phyloP scores from a whole-genome alignment of 2,329 filamentous ascomycete species.

The Aphanoascus verrucosus region DNA sequence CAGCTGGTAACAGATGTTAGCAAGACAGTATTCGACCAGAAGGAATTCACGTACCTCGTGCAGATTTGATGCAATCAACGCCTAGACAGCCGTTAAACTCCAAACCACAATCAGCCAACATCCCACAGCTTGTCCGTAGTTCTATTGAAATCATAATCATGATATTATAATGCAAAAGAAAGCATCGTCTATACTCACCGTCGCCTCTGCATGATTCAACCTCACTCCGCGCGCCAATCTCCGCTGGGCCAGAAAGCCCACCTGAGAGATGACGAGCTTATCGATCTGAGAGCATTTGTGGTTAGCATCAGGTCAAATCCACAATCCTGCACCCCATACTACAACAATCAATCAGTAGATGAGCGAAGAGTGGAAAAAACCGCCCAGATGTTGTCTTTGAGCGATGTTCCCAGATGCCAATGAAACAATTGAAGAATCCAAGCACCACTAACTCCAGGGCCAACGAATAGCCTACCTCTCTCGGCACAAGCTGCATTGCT shows the following conservation, averaged over 20 bases:
- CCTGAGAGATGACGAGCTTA: constrained; percentile 86
- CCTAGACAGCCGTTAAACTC: constrained; percentile 18
- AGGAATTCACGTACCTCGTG: constrained; percentile 56
- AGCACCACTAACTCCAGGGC: neutral
- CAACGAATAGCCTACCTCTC: constrained; percentile 9
- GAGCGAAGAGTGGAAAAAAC: neutral
- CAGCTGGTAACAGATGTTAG: constrained; percentile 41
- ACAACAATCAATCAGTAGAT: neutral
- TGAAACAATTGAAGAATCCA: neutral
- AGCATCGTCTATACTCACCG: constrained; percentile 39
- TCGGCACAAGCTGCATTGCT: constrained; percentile 10
- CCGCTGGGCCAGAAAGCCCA: constrained; percentile 76
- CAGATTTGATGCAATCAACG: constrained; percentile 66
- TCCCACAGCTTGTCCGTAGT: too few relatives aligned
- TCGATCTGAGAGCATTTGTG: constrained; percentile 54
- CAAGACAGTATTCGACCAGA: neutral
- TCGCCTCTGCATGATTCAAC: constrained; percentile 82
- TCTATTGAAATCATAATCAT: too few relatives aligned
- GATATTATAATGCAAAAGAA: too few relatives aligned
- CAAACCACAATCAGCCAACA: neutral
- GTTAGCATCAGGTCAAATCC: neutral
- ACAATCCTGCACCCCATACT: neutral
- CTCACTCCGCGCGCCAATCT: constrained; percentile 78
- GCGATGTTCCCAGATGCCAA: neutral
- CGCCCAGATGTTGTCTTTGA: neutral